Evolutionary conservation across 768 basidiomycete genomes (phyloP), one percentile per base, ranked within the genome.

Genomic region (Russula vinacea): DNA sequence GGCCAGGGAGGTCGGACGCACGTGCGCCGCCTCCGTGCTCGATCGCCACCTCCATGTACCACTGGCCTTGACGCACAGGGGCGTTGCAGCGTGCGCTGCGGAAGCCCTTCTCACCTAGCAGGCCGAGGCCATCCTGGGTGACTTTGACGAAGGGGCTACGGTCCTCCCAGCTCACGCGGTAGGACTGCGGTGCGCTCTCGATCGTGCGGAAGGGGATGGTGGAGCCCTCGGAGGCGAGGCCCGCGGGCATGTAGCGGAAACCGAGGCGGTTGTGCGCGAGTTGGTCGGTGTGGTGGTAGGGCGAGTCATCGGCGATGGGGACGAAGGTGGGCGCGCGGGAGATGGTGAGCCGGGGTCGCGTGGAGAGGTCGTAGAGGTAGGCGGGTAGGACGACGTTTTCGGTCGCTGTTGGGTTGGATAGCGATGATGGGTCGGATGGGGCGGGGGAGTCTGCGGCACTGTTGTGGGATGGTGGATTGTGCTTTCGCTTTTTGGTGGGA

Each of bases 41-140:
- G 67, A 98, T 80, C 72, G 84, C 84, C 53, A 96, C 84, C 78
- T 99, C 97, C 81, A 94, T 85, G 74, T 94, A 98, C 94, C 94
- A 98, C 14, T 82, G 83, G 6, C 97, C 97, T 69, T 94, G 86
- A 26, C 92, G 81, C 24, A 98, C 82, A 0, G 93, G 90, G 1
- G 92, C 88, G 74, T 97, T 98, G 63, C 88, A 88, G 26, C 97
- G 83, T 3, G 89, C 94, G 69, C 90, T 92, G 29, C 96, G 79
- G 74, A 94, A 98, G 5, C 97, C 97, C 57, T 89, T 90, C 71
- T 89, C 88, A 8, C 95, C 92, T 2, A 84, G 78, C 58, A 95
- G 76, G 1, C 84, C 83, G 3, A 89, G 73, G 0, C 90, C 94
- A 70, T 95, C 91, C 60, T 84, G 85, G 0, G 89, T 86, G 67